Evolutionary conservation across 1,139 yeast species (phyloP).

Genomic region (Diutina neorugosa): DNA sequence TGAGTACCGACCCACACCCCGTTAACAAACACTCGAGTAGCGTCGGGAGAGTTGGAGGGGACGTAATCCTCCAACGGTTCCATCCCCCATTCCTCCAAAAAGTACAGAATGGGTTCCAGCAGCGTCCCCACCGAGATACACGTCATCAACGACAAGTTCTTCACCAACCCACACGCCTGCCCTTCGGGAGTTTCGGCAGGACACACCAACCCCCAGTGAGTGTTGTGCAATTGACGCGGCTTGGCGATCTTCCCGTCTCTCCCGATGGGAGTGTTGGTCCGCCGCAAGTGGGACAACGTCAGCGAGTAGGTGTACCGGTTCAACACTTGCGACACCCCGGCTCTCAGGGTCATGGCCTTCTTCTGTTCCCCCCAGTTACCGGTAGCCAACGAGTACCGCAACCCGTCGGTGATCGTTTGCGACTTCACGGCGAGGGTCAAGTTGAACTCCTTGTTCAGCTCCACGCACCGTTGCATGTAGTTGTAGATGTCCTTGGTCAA

Average conservation of each 20-base stretch:
- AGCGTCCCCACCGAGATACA: slow-evolving; percentile 97
- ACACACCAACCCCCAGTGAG: slow-evolving; percentile 99
- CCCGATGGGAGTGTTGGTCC: slow-evolving; percentile 98
- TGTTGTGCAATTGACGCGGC: slow-evolving; percentile 97
- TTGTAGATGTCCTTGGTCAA: slow-evolving; percentile 90
- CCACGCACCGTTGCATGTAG: slow-evolving; percentile 98
- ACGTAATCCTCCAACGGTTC: slow-evolving; percentile 94
- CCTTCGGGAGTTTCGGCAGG: slow-evolving; percentile 99
- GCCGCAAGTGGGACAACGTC: slow-evolving; percentile 91
- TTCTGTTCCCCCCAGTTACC: slow-evolving; percentile 99
- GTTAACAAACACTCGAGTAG: slow-evolving; percentile 90
- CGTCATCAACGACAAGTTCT: slow-evolving; percentile 90
- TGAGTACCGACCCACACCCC: slow-evolving; percentile 99
- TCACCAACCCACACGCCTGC: slow-evolving; percentile 98
- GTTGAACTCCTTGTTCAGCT: slow-evolving; percentile 92
- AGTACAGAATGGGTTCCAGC: slow-evolving; percentile 88
- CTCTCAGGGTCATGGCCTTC: slow-evolving; percentile 97
- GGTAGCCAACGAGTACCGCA: slow-evolving; percentile 93
- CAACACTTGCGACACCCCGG: slow-evolving; percentile 98
- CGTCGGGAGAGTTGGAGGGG: slow-evolving; percentile 84
- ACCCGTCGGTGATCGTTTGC: slow-evolving; percentile 92
- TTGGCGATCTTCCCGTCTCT: slow-evolving; percentile 97
- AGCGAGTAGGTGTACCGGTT: slow-evolving; percentile 97
- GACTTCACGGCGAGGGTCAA: slow-evolving; percentile 94
- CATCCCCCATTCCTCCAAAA: slow-evolving; percentile 98